phyloP scores from a whole-genome alignment of 2,329 filamentous ascomycete species.

The Verticillium tricorpus region DNA sequence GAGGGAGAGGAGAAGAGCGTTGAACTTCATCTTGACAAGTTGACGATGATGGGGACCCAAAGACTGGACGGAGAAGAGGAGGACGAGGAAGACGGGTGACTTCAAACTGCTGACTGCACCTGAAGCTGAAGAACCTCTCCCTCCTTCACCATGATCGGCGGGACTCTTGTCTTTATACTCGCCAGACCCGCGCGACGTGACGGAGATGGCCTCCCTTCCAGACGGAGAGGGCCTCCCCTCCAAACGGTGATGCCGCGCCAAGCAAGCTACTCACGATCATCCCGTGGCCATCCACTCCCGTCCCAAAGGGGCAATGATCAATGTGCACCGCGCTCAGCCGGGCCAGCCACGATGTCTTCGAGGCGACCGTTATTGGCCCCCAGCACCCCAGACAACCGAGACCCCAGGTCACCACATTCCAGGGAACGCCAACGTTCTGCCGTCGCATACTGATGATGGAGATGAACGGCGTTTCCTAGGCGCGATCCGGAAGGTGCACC shows the following conservation, averaged over 20 bases:
- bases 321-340: not conserved
- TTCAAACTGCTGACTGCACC: not conserved
- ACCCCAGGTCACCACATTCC: not conserved
- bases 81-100: not conserved
- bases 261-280: not conserved
- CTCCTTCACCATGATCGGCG: not conserved
- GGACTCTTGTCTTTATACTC: not conserved
- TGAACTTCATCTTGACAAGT: conserved; percentile 26
- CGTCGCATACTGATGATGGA: not conserved
- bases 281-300: not conserved
- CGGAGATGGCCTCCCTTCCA: not conserved
- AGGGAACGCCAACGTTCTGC: not conserved
- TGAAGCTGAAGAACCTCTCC: not conserved
- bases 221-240: not conserved
- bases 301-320: not conserved
- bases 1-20: not conserved
- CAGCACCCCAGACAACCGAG: not conserved
- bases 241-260: not conserved
- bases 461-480: not conserved
- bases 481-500: not conserved
- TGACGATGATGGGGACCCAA: not conserved
- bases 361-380: not conserved
- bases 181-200: not conserved
- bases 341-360: not conserved
- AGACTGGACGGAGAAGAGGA: not conserved